phyloP scores from a whole-genome alignment of 208 protist species.

The Wallacemonas rigidus region DNA sequence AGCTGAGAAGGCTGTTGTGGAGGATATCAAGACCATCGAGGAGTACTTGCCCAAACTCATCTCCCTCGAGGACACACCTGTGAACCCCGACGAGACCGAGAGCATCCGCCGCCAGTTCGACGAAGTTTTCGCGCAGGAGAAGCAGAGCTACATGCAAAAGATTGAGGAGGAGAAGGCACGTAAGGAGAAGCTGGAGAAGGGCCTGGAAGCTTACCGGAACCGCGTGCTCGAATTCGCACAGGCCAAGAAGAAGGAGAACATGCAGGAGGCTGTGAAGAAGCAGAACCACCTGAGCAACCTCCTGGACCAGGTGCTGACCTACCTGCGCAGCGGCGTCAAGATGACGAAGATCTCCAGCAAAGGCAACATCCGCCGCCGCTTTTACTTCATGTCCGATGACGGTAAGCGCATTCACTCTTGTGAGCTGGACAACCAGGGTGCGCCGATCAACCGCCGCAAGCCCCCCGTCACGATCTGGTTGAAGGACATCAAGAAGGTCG shows the following conservation, averaged over 20 bases:
- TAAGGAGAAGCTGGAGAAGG: slow-evolving; percentile 90
- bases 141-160: slow-evolving; percentile 70
- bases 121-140: slow-evolving; percentile 85
- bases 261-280: slow-evolving; percentile 83
- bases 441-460: slow-evolving; percentile 80
- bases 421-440: slow-evolving; percentile 80
- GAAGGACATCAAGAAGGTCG: slow-evolving; percentile 84
- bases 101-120: slow-evolving; percentile 87
- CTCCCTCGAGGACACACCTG: slow-evolving; percentile 82
- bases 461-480: slow-evolving; percentile 84
- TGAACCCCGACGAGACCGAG: slow-evolving; percentile 86
- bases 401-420: slow-evolving; percentile 87
- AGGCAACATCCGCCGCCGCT: slow-evolving; percentile 68
- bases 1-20: slow-evolving; percentile 70
- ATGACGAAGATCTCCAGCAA: slow-evolving; percentile 92
- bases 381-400: slow-evolving; percentile 91
- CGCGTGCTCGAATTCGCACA: slow-evolving; percentile 75
- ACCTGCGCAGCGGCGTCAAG: slow-evolving; percentile 78
- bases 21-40: slow-evolving; percentile 87
- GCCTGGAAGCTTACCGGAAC: slow-evolving; percentile 81
- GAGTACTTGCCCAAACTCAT: slow-evolving; percentile 89
- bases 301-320: slow-evolving; percentile 86
- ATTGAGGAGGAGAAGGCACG: slow-evolving; percentile 86
- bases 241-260: slow-evolving; percentile 82
- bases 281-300: slow-evolving; percentile 81